Evolutionary conservation across 306 rosid genomes (phyloP), one percentile per base, ranked within the genome.

Genomic region (Casuarina cunninghamiana): DNA sequence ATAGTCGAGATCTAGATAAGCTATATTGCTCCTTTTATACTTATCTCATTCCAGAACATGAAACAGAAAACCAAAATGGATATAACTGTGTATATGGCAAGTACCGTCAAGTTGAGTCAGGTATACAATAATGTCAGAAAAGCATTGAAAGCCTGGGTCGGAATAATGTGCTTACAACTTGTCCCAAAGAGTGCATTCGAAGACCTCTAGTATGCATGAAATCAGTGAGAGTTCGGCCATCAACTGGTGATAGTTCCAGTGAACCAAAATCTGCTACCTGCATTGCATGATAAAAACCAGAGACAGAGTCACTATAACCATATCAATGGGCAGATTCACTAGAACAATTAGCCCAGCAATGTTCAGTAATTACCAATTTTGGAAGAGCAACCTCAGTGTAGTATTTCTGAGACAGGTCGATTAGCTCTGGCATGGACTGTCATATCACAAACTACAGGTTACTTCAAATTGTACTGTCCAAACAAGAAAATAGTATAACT

Each of bases 251-350:
- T 73, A 95, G 97, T 77, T 95, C 99, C 84, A 95, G 85, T 6
- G 99, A 95, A 81, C 97, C 97, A 87, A 95, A 95, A 88, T 95
- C 99, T 71, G 99, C 97, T 69, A 95, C 99, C 99, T 95, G 93
- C 63, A 85, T 82, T 72, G 65, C 57, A 86, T 17, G 72, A 81
- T 53, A 71, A 80, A 72, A 70, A 79, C 38, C 69, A 73, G 67
- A 86, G 82, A 75, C 58, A 38, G 80, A 79, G 79, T 82, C 82
- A 69, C 76, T 61, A 79, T 55, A 83, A 71, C 77, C 46, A 63
- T 75, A 73, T 66, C 75, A 72, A 67, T 62, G 41, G 71, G 79
- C 73, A 53, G 75, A 72, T 17, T 72, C 57, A 66, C 48, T 63
- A 74, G 71, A 66, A 72, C 3, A 79, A 80, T 76, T 69, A 85